Base-by-base conservation (phyloP, 306 rosid species). In the Cicer chorassanicum region DNA sequence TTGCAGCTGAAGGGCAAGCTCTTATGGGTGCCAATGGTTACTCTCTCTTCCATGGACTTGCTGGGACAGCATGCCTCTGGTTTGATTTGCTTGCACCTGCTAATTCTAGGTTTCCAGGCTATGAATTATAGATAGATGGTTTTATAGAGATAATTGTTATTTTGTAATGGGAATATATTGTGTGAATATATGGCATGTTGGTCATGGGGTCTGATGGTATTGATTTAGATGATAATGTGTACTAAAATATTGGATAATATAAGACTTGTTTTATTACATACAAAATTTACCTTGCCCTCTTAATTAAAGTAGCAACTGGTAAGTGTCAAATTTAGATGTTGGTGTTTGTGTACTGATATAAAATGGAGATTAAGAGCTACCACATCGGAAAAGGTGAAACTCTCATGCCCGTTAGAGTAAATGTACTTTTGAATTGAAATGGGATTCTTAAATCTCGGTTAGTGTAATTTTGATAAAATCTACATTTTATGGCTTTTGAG, bases 11-110 rank as follows among this genome's bases (percentile, higher is more conserved):
- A 11, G 82, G 41, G 18, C 65, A 74, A 19, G n/a, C 9, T 42
- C 65, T n/a, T 21, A 71, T 73, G 9, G 80, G 67, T 12, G 83
- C 65, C 24, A 77, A 69, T 83, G 82, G 69, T 6, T 88, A 83
- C 68, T 93, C 98, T 39, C 96, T 93, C 9, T 91, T 91, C 72
- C 92, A 88, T 42, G 98, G 98, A 53, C 91, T 91, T 9, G 96
- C 93, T 16, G 98, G 98, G 16, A 79, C 83, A 2, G 88, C 92
- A 39, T 89, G 98, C 80, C 91, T 93, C 61, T 89, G 93, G 96
- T 91, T 91, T 78, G 97, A 93, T 83, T 64, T 91, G 72, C 77
- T 88, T 50, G 74, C 81, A 18, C 93, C 89, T 1, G 49, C 86
- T n/a, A 82, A 79, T 49, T 87, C 98, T 15, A 86, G 86, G 73